phyloP scores from a whole-genome alignment of 1,284 basidiomycete species.

The Rhodotorula glutinis region DNA sequence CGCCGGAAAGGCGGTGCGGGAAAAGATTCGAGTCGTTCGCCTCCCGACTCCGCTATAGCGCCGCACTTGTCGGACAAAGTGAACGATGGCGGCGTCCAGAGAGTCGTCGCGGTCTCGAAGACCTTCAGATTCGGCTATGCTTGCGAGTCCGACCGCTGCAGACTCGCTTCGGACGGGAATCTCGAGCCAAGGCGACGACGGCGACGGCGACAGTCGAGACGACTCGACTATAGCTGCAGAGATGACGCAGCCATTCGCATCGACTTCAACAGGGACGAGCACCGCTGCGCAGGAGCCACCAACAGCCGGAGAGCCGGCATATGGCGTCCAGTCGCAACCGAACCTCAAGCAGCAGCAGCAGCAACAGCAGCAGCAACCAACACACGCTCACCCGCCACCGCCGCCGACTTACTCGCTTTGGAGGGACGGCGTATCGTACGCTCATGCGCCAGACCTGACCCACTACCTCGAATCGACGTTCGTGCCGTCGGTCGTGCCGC shows the following conservation, averaged over 20 bases:
- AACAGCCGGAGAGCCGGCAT: neutral
- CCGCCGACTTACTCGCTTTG: neutral
- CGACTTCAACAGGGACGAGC: neutral
- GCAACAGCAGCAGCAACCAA: neutral
- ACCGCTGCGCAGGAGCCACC: neutral
- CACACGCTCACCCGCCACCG: neutral
- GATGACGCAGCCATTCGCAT: neutral
- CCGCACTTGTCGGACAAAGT: too few relatives aligned
- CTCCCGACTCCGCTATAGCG: too few relatives aligned
- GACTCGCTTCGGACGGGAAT: neutral
- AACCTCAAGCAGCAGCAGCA: neutral
- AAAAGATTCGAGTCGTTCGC: too few relatives aligned
- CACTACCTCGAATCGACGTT: slow-evolving; percentile 48
- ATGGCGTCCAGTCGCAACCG: neutral
- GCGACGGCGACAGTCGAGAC: neutral
- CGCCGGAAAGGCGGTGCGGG: too few relatives aligned
- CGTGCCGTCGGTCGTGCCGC: slow-evolving; percentile 83
- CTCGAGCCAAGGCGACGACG: neutral
- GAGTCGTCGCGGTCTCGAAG: neutral
- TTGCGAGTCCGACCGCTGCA: neutral
- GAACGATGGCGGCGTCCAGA: neutral
- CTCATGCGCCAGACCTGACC: slow-evolving; percentile 26
- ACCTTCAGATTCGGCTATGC: neutral
- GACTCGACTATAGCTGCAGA: neutral
- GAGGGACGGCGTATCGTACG: slow-evolving; percentile 12